Conservation (phyloP, 345 rosid species). For the Dipteronia dyeriana region DNA sequence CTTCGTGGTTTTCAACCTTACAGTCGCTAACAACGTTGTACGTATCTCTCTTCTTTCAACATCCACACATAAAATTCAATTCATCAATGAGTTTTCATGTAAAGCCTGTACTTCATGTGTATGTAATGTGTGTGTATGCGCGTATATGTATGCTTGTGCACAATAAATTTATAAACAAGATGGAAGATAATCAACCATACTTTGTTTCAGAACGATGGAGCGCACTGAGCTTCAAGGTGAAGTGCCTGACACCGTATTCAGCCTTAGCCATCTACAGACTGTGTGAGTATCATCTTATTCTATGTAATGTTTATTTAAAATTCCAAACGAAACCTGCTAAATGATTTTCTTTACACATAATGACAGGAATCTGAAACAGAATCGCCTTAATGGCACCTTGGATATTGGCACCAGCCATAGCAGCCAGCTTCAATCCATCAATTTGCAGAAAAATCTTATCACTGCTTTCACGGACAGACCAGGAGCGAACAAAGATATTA, state of each 20-base stretch:
- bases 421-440: slow-evolving; percentile 48
- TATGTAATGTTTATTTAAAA: background rate
- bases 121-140: background rate
- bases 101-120: background rate
- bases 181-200: background rate
- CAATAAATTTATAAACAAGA: background rate
- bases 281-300: slow-evolving; percentile 51
- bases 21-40: slow-evolving; percentile 71
- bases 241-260: slow-evolving; percentile 58
- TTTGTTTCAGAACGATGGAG: slow-evolving; percentile 63
- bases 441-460: slow-evolving; percentile 57
- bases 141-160: background rate
- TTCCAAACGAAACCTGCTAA: background rate
- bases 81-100: background rate
- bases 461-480: slow-evolving; percentile 19
- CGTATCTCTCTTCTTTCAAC: slow-evolving; percentile 22
- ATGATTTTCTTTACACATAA: background rate
- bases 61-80: no score
- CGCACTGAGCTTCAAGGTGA: slow-evolving; percentile 44
- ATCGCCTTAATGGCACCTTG: slow-evolving; percentile 54
- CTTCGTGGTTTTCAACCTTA: slow-evolving; percentile 57
- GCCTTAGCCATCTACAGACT: slow-evolving; percentile 56
- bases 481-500: slow-evolving; percentile 11
- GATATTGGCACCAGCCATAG: slow-evolving; percentile 48
- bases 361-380: slow-evolving; percentile 52